A percentile compares a stretch with the other conserved stretches of the same genome.
These are phyloP conservation scores for Didymella segeticola DNA, from an alignment of 2,329 filamentous ascomycete species.

Conservation along the genomic window DNA sequence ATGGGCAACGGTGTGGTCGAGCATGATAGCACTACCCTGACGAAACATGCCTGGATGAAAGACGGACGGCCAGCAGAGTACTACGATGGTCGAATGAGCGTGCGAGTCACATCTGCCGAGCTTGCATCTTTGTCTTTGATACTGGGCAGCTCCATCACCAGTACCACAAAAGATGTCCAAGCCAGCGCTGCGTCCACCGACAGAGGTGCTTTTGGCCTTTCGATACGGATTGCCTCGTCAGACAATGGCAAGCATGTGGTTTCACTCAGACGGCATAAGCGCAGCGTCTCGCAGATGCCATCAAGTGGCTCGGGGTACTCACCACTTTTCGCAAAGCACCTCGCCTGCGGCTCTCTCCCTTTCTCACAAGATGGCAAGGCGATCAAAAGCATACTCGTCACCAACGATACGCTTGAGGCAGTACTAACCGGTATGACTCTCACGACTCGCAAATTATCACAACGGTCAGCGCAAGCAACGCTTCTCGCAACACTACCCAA, in stretches of 20 bases:
- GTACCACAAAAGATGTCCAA: not conserved
- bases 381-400: slow-evolving; percentile 37
- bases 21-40: slow-evolving; percentile 2
- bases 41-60: slow-evolving; percentile 32
- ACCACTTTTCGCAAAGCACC: slow-evolving; percentile 42
- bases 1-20: slow-evolving; percentile 21
- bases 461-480: slow-evolving; percentile 18
- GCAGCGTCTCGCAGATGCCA: slow-evolving; percentile 30
- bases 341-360: slow-evolving; percentile 41
- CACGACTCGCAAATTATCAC: slow-evolving; percentile 16
- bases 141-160: slow-evolving; percentile 31
- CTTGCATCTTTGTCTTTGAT: slow-evolving; percentile 39
- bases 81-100: slow-evolving; percentile 19
- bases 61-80: slow-evolving; percentile 31
- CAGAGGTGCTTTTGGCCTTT: slow-evolving; percentile 38
- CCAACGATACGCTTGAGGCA: slow-evolving; percentile 25
- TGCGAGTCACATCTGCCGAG: slow-evolving; percentile 33
- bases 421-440: slow-evolving; percentile 29
- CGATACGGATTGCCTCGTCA: slow-evolving; percentile 21
- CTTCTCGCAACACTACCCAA: slow-evolving; percentile 35
- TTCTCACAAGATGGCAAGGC: slow-evolving; percentile 27
- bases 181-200: slow-evolving; percentile 2
- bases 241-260: slow-evolving; percentile 29
- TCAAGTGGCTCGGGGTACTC: slow-evolving; percentile 35
- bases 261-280: slow-evolving; percentile 33